These are phyloP conservation scores for Aphanomyces stellatus DNA, from an alignment of 352 stramenopile species.

Conservation along the genomic window DNA sequence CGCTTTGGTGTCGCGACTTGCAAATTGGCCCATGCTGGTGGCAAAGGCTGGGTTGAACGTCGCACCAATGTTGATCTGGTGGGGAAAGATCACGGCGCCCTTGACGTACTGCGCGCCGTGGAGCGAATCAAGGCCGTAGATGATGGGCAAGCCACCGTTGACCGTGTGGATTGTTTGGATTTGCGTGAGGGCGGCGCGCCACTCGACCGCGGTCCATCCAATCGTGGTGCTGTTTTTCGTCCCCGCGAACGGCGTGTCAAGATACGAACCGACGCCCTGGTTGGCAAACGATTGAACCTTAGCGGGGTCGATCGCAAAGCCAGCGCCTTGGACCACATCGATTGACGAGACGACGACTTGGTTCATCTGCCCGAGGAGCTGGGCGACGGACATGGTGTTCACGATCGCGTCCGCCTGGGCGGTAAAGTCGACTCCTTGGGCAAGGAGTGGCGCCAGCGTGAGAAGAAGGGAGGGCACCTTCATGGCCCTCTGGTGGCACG, in stretches of 20 bases:
- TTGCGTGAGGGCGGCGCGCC: conserved; percentile 32
- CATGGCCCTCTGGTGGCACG: background rate
- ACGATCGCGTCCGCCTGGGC: background rate
- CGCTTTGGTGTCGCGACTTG: conserved; percentile 44
- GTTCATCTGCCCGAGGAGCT: conserved; percentile 73
- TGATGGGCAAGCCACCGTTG: conserved; percentile 25
- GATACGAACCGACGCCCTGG: conserved; percentile 48
- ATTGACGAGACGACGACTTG: conserved; percentile 86
- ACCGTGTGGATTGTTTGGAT: conserved; percentile 47
- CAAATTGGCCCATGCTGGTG: conserved; percentile 33
- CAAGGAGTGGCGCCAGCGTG: conserved; percentile 49
- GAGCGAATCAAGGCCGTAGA: conserved; percentile 65
- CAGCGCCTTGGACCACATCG: conserved; percentile 36
- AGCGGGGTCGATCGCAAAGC: conserved; percentile 37
- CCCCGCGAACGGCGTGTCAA: conserved; percentile 36
- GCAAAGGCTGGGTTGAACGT: conserved; percentile 60
- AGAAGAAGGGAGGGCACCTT: conserved; percentile 22
- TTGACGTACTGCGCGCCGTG: conserved; percentile 59
- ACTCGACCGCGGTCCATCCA: conserved; percentile 33
- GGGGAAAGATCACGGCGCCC: conserved; percentile 50
- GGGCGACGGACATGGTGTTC: conserved; percentile 29
- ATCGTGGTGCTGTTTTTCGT: conserved; percentile 26
- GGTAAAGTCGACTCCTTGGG: conserved; percentile 18
- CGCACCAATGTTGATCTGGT: conserved; percentile 64
- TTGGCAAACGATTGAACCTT: conserved; percentile 47